Evolutionary conservation across 2,329 filamentous ascomycete genomes (phyloP), one percentile per base, ranked within the genome.

Genomic region (Ceratocystis colombiana): DNA sequence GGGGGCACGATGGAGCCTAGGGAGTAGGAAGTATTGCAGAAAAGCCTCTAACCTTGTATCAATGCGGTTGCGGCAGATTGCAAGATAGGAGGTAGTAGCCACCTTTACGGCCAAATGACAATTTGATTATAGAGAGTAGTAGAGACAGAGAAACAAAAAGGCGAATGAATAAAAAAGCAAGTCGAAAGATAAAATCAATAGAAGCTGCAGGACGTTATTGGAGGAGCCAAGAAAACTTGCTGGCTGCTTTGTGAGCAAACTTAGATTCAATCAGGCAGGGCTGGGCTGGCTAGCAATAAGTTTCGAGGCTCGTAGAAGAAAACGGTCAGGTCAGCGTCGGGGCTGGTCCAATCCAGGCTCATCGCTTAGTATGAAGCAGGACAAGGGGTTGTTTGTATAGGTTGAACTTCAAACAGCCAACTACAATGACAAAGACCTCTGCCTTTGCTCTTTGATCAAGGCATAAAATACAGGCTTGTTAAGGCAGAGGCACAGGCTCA

Each of bases 291-390:
- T 25, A 53, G 48, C 22, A 20, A 33, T 37, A 59, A 59, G 28
- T 37, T 37, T 33, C 33, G 17, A 37, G 55, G 55, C 28, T 59
- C 30, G 15, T 28, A 59, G 30, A n/a, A 37, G 55, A 30, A 59
- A 59, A 30, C 28, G 28, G 28, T 37, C 55, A 30, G 55, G 28
- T 37, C 55, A 30, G 55, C 15, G 28, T 59, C 7, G 17, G 55
- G 48, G 48, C 25, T 53, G 48, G 28, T 59, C 28, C 28, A 59
- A 59, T 59, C 53, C 17, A 20, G 33, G 55, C 28, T 37, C 28
- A 37, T 59, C 55, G 55, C 55, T 59, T 59, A 59, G 55, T 15
- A 59, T 59, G 28, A 8, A 59, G 25, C 55, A 37, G 55, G 28
- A 22, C 55, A 59, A 59, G 55, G 55, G 55, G 17, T 37, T 33